Base-by-base conservation (phyloP, 257 asterid genomes). In the Penstemon barbatus region DNA sequence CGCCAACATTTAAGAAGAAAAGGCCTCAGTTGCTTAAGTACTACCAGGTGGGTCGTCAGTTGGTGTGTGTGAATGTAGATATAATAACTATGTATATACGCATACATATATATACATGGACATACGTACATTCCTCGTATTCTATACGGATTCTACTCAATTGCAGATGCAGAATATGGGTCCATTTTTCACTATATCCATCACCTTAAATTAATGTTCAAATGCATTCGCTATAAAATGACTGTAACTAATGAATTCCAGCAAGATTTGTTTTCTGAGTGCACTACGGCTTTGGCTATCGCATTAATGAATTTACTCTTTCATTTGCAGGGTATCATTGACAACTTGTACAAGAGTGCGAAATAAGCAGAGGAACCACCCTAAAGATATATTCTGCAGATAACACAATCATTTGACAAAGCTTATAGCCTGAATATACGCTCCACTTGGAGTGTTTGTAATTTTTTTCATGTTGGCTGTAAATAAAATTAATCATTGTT, bases 1-100 rank as follows among this genome's bases (percentile, higher is more conserved):
- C 99, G 0, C 99, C 99, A 7, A 88, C 97, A 51, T 93, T 88
- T 81, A 93, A 93, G 88, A 86, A 81, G 84, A 93, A 90, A 78
- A 87, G 99, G 73, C 97, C 97, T 60, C 97, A 90, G 81, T 13
- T 93, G 77, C 91, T 82, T 41, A 93, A 90, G 73, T 82, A 83
- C 80, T 93, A 93, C 89, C 85, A 90, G 96, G 99, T 93, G 62
- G 33, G 68, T 46, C 50, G 41, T 58, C 50, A 25, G 33, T 64
- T 56, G 56, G 54, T 45, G 59, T 62, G 50, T 11, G 8, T 8
- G n/a, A 63, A 56, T 6, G 13, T 49, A 49, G 3, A 46, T 46
- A 46, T 12, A 46, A 1, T 12, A 6, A 46, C 52, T 6, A 46
- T 7, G 52, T 46, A 5, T 46, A 7, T 46, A 25, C 2, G 33